Evolutionary conservation across 2,329 filamentous ascomycete species (phyloP), one percentile per base, ranked within the genome.

Genomic region (Fusarium napiforme): DNA sequence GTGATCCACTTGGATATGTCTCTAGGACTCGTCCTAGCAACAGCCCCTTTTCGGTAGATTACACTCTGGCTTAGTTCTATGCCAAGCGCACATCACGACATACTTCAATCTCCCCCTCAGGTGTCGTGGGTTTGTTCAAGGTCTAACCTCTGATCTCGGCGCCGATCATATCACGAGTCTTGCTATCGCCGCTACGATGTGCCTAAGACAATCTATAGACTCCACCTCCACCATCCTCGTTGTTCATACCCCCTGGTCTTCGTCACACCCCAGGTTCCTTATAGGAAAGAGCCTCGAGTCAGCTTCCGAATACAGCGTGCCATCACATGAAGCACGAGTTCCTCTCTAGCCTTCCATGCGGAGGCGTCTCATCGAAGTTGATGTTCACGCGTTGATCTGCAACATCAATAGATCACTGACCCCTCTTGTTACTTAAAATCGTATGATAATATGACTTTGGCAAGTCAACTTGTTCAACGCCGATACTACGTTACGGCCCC

Each of bases 21-120:
- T 67, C 36, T 60, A 14, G 52, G 32, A 28, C 61, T 56, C 53
- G 53, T 55, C 53, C 32, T 45, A 67, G 59, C 59, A 73, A 62
- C 50, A 72, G 49, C 75, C 75, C 75, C 71, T 70, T 75, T 77
- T 76, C 72, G 56, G 73, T 63, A 76, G 75, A 76, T 77, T 77
- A 40, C 69, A 56, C 58, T 68, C 32, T 65, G 39, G 46, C 28
- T 59, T 76, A 76, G 73, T 64, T 69, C 59, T 70, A 49, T 57
- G 73, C 73, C 73, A 75, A 74, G 71, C 60, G 55, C 40, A 57
- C 50, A 59, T 75, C 72, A 69, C 74, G 61, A 71, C 60, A 65
- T 64, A 40, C 42, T 62, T 72, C 62, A 74, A 75, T 75, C 62
- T 69, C 74, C 58, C 23, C 66, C 42, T 64, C 60, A 67, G 43